Conservation (phyloP, 2,329 filamentous ascomycete species). For the Fusarium newnesense region DNA sequence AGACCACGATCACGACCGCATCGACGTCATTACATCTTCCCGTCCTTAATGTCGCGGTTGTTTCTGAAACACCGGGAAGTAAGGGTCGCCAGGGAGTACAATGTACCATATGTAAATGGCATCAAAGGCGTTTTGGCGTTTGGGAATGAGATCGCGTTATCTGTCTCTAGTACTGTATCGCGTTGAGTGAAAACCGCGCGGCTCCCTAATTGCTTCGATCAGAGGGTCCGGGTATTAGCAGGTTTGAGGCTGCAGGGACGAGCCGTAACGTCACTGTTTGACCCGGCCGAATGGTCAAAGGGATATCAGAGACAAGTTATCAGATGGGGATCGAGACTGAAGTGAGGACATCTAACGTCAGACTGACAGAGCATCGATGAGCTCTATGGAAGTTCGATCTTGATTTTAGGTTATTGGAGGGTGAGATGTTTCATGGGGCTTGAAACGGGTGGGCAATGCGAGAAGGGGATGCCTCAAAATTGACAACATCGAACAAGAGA, state of each 20-base stretch:
- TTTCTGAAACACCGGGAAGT: constrained; percentile 12
- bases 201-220: background rate
- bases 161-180: constrained; percentile 2
- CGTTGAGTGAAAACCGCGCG: background rate
- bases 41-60: background rate
- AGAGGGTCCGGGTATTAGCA: background rate
- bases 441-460: constrained; percentile 7
- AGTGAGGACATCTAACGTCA: constrained; percentile 20
- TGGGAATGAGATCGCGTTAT: constrained; percentile 12
- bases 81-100: constrained; percentile 23
- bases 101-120: constrained; percentile 27
- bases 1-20: constrained; percentile 1
- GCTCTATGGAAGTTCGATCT: constrained; percentile 29
- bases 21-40: constrained; percentile 14
- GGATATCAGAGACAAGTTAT: constrained; percentile 1
- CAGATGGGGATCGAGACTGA: constrained; percentile 12
- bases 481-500: constrained; percentile 6
- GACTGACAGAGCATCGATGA: constrained; percentile 21
- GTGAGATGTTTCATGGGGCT: constrained; percentile 33
- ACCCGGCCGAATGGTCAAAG: constrained; percentile 16
- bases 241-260: constrained; percentile 25
- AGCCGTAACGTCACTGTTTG: constrained; percentile 26
- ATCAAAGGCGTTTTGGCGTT: constrained; percentile 29
- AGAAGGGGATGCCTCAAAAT: constrained; percentile 4
- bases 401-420: constrained; percentile 14